A percentile compares a stretch with the other conserved stretches of the same genome.
phyloP scores from a whole-genome alignment of 2,329 filamentous ascomycete genomes.

The Aulographum hederae region DNA sequence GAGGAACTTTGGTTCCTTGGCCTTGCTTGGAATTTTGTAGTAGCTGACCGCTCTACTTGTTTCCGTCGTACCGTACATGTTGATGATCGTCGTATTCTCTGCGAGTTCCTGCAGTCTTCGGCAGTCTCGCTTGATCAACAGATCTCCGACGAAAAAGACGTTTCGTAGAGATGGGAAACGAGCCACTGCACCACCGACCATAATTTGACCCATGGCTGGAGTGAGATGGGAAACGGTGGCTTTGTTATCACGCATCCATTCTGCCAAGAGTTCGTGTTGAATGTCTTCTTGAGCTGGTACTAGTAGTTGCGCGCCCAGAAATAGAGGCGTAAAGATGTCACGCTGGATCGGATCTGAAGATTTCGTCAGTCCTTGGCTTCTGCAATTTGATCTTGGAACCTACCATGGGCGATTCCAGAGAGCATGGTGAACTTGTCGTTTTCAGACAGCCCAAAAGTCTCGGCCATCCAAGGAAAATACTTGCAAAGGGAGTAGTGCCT shows the following conservation, averaged over 20 bases:
- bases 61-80: constrained; percentile 83
- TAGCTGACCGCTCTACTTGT: constrained; percentile 68
- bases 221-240: constrained; percentile 78
- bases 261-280: constrained; percentile 63
- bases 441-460: constrained; percentile 56
- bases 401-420: constrained; percentile 57
- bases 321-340: constrained; percentile 82
- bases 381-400: too few relatives aligned
- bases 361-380: too few relatives aligned
- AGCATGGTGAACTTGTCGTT: constrained; percentile 67
- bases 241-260: constrained; percentile 66
- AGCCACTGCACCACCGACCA: constrained; percentile 67
- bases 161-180: constrained; percentile 55
- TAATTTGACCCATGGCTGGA: constrained; percentile 88
- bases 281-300: constrained; percentile 72
- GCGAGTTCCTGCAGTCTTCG: constrained; percentile 57
- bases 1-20: constrained; percentile 43
- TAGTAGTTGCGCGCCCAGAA: constrained; percentile 62
- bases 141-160: constrained; percentile 83
- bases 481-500: constrained; percentile 71
- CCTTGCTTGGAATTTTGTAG: constrained; percentile 54
- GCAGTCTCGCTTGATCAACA: constrained; percentile 74
- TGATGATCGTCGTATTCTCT: constrained; percentile 56
- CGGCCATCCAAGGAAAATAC: constrained; percentile 88
- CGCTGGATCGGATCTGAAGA: constrained; percentile 34